Conservation (phyloP, 2,329 filamentous ascomycete genomes). For the Fusarium sacchari region DNA sequence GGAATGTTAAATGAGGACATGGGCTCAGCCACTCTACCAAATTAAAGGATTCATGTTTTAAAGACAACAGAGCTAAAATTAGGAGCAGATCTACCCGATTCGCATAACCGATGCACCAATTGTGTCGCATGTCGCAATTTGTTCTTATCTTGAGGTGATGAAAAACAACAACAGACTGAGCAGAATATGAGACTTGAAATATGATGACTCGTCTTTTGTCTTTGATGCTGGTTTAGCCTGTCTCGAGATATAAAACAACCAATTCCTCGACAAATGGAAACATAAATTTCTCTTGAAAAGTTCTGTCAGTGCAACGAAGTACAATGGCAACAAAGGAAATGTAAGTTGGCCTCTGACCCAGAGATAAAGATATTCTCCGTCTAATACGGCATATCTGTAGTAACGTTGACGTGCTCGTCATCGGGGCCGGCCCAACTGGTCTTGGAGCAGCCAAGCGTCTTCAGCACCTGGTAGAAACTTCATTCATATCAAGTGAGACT, state of each 20-base stretch:
- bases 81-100: neutral
- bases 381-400: conserved; percentile 55
- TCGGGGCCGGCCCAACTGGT: conserved; percentile 96
- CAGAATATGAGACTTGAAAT: neutral
- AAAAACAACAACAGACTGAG: neutral
- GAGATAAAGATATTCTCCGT: rapidly evolving
- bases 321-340: neutral
- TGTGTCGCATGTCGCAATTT: neutral
- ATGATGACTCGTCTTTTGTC: no score
- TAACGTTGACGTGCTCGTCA: conserved; percentile 95
- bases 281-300: rapidly evolving
- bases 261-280: neutral
- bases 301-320: neutral
- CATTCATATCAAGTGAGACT: conserved; percentile 22
- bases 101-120: rapidly evolving
- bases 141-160: neutral
- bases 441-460: conserved; percentile 97
- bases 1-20: neutral
- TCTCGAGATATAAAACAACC: neutral
- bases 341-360: neutral
- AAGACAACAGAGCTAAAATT: neutral
- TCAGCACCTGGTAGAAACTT: conserved; percentile 82
- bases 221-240: rapidly evolving
- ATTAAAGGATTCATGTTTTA: neutral
- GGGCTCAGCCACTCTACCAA: neutral